phyloP scores from a whole-genome alignment of 2,329 filamentous ascomycete genomes.

The Aotearoamyces nothofagi region DNA sequence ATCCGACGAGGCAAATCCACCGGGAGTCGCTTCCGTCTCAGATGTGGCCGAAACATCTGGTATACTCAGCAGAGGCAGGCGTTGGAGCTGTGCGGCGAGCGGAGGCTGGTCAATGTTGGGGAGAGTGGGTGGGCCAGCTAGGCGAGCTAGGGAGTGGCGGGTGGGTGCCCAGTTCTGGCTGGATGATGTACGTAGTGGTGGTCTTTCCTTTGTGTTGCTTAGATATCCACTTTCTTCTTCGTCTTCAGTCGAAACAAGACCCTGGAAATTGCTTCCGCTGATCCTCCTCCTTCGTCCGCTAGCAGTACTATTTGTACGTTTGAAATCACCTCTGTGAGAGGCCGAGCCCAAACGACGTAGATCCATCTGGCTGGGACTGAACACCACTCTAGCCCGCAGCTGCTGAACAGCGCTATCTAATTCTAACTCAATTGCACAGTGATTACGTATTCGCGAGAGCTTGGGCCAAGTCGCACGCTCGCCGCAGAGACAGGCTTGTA shows the following conservation, averaged over 20 bases:
- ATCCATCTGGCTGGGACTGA: slow-evolving; percentile 19
- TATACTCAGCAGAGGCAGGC: background rate
- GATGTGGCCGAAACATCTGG: background rate
- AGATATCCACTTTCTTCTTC: no score
- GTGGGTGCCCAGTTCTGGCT: background rate
- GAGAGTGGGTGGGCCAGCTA: background rate
- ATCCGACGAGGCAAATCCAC: slow-evolving; percentile 1
- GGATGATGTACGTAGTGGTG: slow-evolving; percentile 1
- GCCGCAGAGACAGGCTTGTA: slow-evolving; percentile 58
- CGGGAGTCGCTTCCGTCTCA: background rate
- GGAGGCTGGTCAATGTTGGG: background rate
- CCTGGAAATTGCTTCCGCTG: slow-evolving; percentile 3
- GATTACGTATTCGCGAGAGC: slow-evolving; percentile 69
- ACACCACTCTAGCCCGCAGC: slow-evolving; percentile 44
- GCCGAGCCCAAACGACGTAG: slow-evolving; percentile 9
- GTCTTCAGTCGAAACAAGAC: background rate
- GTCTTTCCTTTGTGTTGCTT: background rate
- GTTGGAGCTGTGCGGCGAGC: background rate
- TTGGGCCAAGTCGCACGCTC: slow-evolving; percentile 89
- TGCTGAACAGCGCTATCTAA: slow-evolving; percentile 61
- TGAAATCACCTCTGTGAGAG: background rate
- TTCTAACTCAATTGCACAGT: slow-evolving; percentile 77
- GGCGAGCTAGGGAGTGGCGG: background rate
- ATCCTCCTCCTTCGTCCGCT: slow-evolving; percentile 12
- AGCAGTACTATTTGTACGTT: background rate